Evolutionary conservation across 805 yeast species (phyloP).

Genomic region (Debaryomyces hansenii): DNA sequence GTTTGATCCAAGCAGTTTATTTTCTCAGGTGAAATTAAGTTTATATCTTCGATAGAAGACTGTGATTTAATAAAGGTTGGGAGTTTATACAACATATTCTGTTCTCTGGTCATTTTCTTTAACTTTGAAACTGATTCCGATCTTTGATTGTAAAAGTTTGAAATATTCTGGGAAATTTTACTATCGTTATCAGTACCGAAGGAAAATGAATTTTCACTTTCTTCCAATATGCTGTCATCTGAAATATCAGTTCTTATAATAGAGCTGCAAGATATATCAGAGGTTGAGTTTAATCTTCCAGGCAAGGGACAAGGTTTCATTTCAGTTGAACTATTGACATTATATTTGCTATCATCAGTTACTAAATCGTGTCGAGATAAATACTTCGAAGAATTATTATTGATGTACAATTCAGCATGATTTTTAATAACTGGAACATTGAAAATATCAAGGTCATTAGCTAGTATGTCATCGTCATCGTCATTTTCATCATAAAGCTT

Average conservation of each 20-base stretch:
- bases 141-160: constrained; percentile 36
- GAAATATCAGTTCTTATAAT: constrained; percentile 1
- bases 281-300: constrained; percentile 19
- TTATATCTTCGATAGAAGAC: constrained; percentile 55
- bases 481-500: constrained; percentile 42
- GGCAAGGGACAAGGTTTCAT: constrained; percentile 31
- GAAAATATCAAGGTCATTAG: constrained; percentile 40
- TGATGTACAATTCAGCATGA: constrained; percentile 31
- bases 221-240: constrained; percentile 18
- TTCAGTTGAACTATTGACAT: constrained; percentile 17
- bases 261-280: constrained; percentile 6
- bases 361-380: constrained; percentile 27
- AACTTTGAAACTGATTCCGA: constrained; percentile 33
- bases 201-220: constrained; percentile 11
- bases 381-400: constrained; percentile 13
- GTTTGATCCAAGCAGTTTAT: constrained; percentile 54
- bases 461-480: constrained; percentile 38
- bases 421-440: constrained; percentile 44
- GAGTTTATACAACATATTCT: constrained; percentile 32
- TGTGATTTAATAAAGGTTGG: constrained; percentile 41
- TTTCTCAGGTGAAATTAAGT: constrained; percentile 62
- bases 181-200: constrained; percentile 25
- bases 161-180: constrained; percentile 36
- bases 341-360: constrained; percentile 24
- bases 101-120: constrained; percentile 32